Evolutionary conservation across 2,329 filamentous ascomycete genomes (phyloP).

Genomic region (Stenocarpella maydis): DNA sequence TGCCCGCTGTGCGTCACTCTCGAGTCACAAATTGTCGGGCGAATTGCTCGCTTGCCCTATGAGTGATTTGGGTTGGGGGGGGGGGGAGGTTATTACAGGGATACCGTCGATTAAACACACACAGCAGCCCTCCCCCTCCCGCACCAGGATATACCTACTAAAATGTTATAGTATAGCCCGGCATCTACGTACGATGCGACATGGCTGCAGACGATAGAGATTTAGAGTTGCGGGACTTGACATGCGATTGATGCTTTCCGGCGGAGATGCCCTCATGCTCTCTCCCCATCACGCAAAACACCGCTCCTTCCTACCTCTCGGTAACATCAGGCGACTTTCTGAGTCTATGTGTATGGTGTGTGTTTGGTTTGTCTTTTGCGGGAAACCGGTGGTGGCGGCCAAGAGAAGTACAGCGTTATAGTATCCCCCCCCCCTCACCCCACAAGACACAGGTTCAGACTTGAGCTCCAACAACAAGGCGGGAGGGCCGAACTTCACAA

Average conservation of each 20-base stretch:
- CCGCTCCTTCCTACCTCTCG: neutral
- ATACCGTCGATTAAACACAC: neutral
- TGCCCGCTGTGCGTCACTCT: too few species aligned
- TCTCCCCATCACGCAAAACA: neutral
- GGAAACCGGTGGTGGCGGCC: neutral
- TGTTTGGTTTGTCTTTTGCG: neutral
- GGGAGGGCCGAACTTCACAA: neutral
- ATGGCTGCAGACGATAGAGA: too few species aligned
- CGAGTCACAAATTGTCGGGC: too few species aligned
- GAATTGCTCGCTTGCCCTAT: too few species aligned
- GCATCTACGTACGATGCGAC: slow-evolving; percentile 22
- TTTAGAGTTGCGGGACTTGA: slow-evolving; percentile 21
- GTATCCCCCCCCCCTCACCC: neutral
- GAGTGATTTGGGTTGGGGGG: too few species aligned
- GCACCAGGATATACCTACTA: slow-evolving; percentile 1
- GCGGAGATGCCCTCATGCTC: neutral
- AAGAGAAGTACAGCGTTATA: neutral
- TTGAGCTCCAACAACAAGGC: neutral
- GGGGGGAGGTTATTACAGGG: neutral
- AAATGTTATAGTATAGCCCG: neutral
- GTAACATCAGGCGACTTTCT: neutral
- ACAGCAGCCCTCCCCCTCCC: neutral
- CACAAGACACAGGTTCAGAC: neutral
- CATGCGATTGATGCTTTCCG: slow-evolving; percentile 13
- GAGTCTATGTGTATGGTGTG: neutral